Evolutionary conservation across 2,329 filamentous ascomycete genomes (phyloP).

Genomic region (Chaetomium olivaceum): DNA sequence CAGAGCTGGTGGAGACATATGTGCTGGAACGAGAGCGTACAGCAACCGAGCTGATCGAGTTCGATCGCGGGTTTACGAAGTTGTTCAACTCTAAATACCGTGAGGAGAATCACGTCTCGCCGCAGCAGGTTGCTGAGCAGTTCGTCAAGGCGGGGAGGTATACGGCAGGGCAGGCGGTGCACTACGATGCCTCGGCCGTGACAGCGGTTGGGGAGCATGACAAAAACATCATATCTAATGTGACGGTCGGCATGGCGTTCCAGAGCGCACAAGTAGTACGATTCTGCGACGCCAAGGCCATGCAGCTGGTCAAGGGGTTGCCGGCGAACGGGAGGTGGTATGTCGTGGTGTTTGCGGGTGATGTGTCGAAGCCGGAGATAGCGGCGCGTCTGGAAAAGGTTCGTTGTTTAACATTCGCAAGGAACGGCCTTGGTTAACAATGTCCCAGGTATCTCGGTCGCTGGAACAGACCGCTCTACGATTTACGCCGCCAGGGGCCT

Average conservation of each 20-base stretch:
- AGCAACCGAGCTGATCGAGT: constrained; percentile 60
- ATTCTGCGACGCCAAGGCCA: constrained; percentile 58
- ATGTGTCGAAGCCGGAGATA: constrained; percentile 43
- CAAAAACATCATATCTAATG: constrained; percentile 20
- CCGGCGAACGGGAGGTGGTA: constrained; percentile 48
- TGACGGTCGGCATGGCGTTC: constrained; percentile 55
- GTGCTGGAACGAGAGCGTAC: constrained; percentile 53
- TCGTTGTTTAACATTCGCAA: background rate
- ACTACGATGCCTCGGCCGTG: constrained; percentile 54
- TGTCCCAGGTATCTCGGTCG: constrained; percentile 21
- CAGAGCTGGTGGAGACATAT: constrained; percentile 53
- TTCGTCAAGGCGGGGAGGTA: constrained; percentile 60
- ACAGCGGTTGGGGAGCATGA: constrained; percentile 36
- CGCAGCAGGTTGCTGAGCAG: constrained; percentile 55
- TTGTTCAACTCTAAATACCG: constrained; percentile 51
- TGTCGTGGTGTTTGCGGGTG: constrained; percentile 57
- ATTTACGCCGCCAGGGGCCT: constrained; percentile 42
- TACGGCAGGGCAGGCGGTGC: constrained; percentile 59
- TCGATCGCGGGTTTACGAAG: constrained; percentile 56
- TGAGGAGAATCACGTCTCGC: constrained; percentile 42
- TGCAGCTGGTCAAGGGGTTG: constrained; percentile 55
- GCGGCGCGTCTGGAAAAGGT: constrained; percentile 35
- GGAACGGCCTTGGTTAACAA: background rate
- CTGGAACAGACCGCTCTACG: constrained; percentile 24
- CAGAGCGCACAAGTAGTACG: constrained; percentile 60